Base-by-base conservation (phyloP, 129 eudicot genomes). In the Flaveria trinervia region DNA sequence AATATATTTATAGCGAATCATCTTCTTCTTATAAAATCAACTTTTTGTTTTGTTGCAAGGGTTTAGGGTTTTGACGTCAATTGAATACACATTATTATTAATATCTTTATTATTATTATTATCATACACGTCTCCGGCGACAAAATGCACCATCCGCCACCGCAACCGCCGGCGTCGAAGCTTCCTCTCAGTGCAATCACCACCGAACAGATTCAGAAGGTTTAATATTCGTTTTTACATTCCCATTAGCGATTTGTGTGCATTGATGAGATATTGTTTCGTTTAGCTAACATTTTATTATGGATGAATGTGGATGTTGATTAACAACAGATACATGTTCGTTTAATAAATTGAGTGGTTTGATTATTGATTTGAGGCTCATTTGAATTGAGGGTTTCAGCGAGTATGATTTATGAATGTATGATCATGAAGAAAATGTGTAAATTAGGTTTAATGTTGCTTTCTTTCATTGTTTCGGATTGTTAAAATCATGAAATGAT, bases 161-260 rank as follows among this genome's bases (percentile, higher is more conserved):
- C 82, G 67, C 73, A 44, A 51, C 50, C 60, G 7, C 69, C 83
- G 39, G 49, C 87, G 36, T 75, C 84, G 26, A 70, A 85, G 41
- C 62, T 60, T 60, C 81, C 91, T 79, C 80, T 81, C 49, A 64
- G 51, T 71, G 66, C 79, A 73, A 79, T 91, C 80, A 72, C 86
- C 83, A 88, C 97, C 65, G 92, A 91, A 71, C 92, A 91, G 83
- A 91, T 91, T 85, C 97, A 91, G 77, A 91, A 86, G 97, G 97
- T 60, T 22, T 43, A 1, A 7, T 66, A 1, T 9, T 18, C 14
- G 30, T 25, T 17, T 9, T 11, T 18, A 1, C 56, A 36, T 36
- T 36, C 5, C 7, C 8, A 0, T 36, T 5, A 36, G 41, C 41
- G 41, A 0, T 36, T 36, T 0, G 5, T 36, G 41, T 36, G 41